Percentiles rank a stretch among this genome's conserved stretches.
phyloP scores from a whole-genome alignment of 2,329 filamentous ascomycete species.

The Sporothrix inflata region DNA sequence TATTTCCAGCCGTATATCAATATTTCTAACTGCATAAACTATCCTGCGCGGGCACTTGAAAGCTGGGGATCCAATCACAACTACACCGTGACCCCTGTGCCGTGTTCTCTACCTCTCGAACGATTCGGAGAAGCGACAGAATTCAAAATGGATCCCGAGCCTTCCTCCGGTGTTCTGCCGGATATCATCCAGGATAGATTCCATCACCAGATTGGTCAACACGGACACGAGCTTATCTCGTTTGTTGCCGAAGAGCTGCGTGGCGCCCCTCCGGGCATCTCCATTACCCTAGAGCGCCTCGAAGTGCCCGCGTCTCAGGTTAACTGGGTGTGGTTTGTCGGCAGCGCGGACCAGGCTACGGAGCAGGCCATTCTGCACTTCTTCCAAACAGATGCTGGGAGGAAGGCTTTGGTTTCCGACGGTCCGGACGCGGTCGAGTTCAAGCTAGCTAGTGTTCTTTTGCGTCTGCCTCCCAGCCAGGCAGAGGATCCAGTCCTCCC shows the following conservation, averaged over 20 bases:
- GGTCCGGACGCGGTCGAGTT: conserved; percentile 9
- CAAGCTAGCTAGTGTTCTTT: conserved; percentile 8
- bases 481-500: conserved; percentile 4
- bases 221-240: not conserved
- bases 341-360: not conserved
- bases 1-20: not conserved
- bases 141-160: too few species aligned
- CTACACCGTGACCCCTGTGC: too few species aligned
- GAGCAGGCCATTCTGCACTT: conserved; percentile 8
- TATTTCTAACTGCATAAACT: not conserved
- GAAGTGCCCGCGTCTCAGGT: conserved; percentile 7
- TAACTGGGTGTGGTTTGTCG: conserved; percentile 6
- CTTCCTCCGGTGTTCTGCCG: too few species aligned
- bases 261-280: conserved; percentile 5
- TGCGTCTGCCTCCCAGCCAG: not conserved
- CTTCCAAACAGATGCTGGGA: conserved; percentile 9
- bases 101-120: not conserved
- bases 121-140: not conserved
- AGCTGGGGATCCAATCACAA: too few species aligned
- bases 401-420: not conserved
- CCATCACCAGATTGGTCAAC: conserved; percentile 2
- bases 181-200: not conserved
- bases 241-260: conserved; percentile 1
- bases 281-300: conserved; percentile 9
- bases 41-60: too few species aligned